Percentiles rank a stretch among this genome's conserved stretches.
These are phyloP conservation scores for Roridomyces roridus DNA, from an alignment of 768 basidiomycete genomes.

Conservation along the genomic window DNA sequence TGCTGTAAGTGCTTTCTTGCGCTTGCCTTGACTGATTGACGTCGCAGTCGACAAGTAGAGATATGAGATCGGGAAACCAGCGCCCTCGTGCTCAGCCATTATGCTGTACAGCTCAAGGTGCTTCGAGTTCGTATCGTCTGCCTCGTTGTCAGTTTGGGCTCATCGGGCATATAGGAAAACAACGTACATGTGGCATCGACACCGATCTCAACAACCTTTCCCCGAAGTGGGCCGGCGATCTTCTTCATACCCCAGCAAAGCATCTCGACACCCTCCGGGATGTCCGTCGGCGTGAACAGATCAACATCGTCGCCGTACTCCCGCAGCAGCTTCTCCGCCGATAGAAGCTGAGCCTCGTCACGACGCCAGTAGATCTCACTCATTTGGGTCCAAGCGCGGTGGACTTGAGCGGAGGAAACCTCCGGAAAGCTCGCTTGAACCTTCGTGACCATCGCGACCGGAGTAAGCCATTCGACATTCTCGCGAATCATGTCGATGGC, in stretches of 20 bases:
- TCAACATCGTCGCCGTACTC: conserved; percentile 8
- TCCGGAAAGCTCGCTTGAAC: conserved; percentile 38
- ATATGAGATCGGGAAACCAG: conserved; percentile 31
- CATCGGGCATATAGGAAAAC: too few species aligned
- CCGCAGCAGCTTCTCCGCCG: conserved; percentile 4
- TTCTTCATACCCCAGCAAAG: conserved; percentile 23
- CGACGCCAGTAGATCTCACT: conserved; percentile 32
- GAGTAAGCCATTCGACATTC: conserved; percentile 30
- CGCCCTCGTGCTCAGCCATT: conserved; percentile 28
- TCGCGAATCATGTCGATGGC: conserved; percentile 29
- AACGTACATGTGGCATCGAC: conserved; percentile 27
- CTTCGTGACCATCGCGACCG: conserved; percentile 36
- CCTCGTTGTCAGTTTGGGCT: neutral
- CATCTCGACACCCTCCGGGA: conserved; percentile 24
- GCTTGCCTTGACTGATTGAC: conserved; percentile 25
- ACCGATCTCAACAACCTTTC: conserved; percentile 17
- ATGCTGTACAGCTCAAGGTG: conserved; percentile 31
- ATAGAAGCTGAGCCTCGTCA: conserved; percentile 9
- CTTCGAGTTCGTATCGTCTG: conserved; percentile 27
- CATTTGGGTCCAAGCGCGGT: conserved; percentile 32
- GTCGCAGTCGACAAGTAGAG: conserved; percentile 28
- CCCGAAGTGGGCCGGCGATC: conserved; percentile 5
- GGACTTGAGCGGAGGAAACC: conserved; percentile 29
- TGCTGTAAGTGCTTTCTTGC: conserved; percentile 21
- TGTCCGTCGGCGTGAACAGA: neutral